Conservation (phyloP, 1,284 basidiomycete species). For the Nidula niveotomentosa region DNA sequence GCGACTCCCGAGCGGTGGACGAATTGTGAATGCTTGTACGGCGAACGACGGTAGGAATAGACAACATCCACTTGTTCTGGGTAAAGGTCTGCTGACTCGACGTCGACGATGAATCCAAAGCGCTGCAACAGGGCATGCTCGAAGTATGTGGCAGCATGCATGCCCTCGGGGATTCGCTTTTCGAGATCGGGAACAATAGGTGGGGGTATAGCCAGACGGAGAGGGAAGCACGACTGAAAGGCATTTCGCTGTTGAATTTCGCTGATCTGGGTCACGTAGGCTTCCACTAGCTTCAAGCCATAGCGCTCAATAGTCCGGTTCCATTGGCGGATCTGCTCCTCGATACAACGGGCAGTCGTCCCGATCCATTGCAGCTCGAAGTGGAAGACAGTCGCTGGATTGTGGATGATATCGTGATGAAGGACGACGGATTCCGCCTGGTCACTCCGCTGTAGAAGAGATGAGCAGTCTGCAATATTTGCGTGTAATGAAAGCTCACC, state of each 20-base stretch:
- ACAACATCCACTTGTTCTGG: slow-evolving; percentile 81
- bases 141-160: slow-evolving; percentile 69
- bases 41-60: slow-evolving; percentile 83
- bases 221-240: slow-evolving; percentile 86
- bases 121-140: slow-evolving; percentile 78
- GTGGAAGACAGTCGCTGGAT: slow-evolving; percentile 89
- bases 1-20: slow-evolving; percentile 87
- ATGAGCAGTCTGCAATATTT: too few species aligned
- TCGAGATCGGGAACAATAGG: slow-evolving; percentile 73
- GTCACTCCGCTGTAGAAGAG: slow-evolving; percentile 63
- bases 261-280: slow-evolving; percentile 85
- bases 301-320: slow-evolving; percentile 86
- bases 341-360: slow-evolving; percentile 93
- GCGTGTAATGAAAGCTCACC: slow-evolving; percentile 29
- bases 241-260: slow-evolving; percentile 82
- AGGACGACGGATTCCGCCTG: slow-evolving; percentile 86
- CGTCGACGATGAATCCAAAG: slow-evolving; percentile 85
- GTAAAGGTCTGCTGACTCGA: slow-evolving; percentile 79
- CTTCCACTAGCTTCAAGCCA: slow-evolving; percentile 91
- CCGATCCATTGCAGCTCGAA: slow-evolving; percentile 98
- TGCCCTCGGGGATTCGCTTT: slow-evolving; percentile 63
- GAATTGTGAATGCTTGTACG: slow-evolving; percentile 84
- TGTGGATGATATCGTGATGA: slow-evolving; percentile 92
- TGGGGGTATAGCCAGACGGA: slow-evolving; percentile 72
- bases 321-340: slow-evolving; percentile 88